A percentile compares a stretch with the other conserved stretches of the same genome.
Conservation (phyloP, 192 early-diverging fungal genomes). For the Oehlia diaphana region DNA sequence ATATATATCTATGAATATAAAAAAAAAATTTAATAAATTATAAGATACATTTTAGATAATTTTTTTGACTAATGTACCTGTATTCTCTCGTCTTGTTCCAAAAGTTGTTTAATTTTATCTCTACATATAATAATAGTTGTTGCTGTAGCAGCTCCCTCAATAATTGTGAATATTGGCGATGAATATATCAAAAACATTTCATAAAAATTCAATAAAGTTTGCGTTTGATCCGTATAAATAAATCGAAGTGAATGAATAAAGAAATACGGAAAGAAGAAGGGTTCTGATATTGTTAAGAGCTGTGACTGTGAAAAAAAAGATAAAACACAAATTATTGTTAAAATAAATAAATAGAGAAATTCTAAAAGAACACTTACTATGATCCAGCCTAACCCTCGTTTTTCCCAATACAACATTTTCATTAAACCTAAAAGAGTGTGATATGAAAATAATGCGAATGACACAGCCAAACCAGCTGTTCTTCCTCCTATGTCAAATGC, state of each 20-base stretch:
- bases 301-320: slow-evolving; percentile 4
- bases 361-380: slow-evolving; percentile 5
- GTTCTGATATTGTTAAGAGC: slow-evolving; percentile 12
- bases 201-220: background rate
- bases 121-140: background rate
- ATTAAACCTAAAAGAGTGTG: background rate
- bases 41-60: background rate
- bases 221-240: background rate
- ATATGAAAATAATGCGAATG: slow-evolving; percentile 15
- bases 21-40: background rate
- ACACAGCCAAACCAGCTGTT: slow-evolving; percentile 1
- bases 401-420: slow-evolving; percentile 9
- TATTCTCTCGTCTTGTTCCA: background rate
- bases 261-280: slow-evolving; percentile 18
- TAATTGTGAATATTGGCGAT: slow-evolving; percentile 8
- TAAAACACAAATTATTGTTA: background rate
- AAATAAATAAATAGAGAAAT: background rate
- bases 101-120: background rate
- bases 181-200: slow-evolving; percentile 12
- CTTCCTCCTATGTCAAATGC: slow-evolving; percentile 21
- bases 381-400: slow-evolving; percentile 15
- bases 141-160: slow-evolving; percentile 21
- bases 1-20: slow-evolving; percentile 2
- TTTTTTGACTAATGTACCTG: background rate
- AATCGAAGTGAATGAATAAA: slow-evolving; percentile 8